These are phyloP conservation scores for Halophytophthora polymorphica DNA, from an alignment of 352 stramenopile species.

Conservation along the genomic window DNA sequence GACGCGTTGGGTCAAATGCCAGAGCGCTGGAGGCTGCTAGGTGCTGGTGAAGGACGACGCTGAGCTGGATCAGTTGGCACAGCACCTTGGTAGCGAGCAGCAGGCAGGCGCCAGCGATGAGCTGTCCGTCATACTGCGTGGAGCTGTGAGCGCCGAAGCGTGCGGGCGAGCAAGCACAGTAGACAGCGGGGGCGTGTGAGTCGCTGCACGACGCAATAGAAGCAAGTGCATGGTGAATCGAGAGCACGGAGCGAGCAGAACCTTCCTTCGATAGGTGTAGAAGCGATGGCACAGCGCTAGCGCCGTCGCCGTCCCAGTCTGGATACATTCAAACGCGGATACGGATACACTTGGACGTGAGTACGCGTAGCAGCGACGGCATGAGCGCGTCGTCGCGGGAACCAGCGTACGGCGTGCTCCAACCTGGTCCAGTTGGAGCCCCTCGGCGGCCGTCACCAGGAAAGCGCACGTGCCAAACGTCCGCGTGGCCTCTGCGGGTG, in stretches of 20 bases:
- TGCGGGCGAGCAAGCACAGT: background rate
- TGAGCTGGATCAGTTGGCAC: no score
- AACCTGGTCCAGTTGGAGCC: no score
- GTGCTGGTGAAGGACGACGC: no score
- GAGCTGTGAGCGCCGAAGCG: background rate
- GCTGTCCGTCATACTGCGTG: slow-evolving; percentile 1
- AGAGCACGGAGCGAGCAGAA: background rate
- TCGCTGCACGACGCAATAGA: background rate
- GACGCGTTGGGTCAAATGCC: background rate
- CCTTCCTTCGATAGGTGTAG: slow-evolving; percentile 20
- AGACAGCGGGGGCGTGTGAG: background rate
- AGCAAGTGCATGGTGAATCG: background rate
- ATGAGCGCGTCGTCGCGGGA: no score
- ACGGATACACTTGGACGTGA: no score
- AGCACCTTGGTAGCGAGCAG: slow-evolving; percentile 19
- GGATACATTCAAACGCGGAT: background rate
- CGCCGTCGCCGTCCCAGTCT: slow-evolving; percentile 15
- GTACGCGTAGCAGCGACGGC: no score
- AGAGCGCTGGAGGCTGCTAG: no score
- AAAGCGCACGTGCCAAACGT: no score
- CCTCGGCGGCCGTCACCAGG: no score
- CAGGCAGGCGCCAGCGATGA: slow-evolving; percentile 11
- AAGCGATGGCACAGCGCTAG: slow-evolving; percentile 16
- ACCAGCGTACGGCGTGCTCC: no score
- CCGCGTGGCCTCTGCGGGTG: no score